Evolutionary conservation across 106 monocot genomes (phyloP), one percentile per base, ranked within the genome.

Genomic region (Xerophyta viscosa): DNA sequence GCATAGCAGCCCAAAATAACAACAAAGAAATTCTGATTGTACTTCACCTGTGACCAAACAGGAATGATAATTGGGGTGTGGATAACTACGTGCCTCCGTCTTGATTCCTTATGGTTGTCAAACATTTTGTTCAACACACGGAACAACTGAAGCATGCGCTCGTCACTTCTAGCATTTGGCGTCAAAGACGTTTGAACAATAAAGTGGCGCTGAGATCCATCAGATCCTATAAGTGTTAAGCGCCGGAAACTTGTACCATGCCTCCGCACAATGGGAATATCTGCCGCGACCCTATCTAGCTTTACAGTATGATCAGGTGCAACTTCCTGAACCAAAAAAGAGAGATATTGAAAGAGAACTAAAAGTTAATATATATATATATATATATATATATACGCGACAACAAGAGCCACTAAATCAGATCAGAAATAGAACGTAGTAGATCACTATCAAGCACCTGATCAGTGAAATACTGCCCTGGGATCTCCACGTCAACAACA

Each of bases 111-210:
- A 53, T 98, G 86, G 43, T 90, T 98, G 57, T 98, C 98, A 61
- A 98, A 98, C 86, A 98, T 80, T 63, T 62, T 90, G 56, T 98
- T 98, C 44, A 98, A 58, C 14, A 98, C 82, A 27, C 98, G 74
- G 27, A 98, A 98, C 7, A 98, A 73, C 54, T 98, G 98, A 11
- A 98, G 86, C 52, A 98, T 83, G 7, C 98, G 83, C 43, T 98
- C 98, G 69, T 98, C 98, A 66, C 98, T 98, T 64, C 98, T 86
- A 19, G 98, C 98, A 79, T 98, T 98, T 37, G 98, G 98, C 31
- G 98, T 98, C 30, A 98, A 59, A 24, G 98, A 98, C 22, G 98
- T 98, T 56, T 98, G 98, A 30, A 98, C 98, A 66, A 90, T 98
- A 36, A 98, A 98, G 71, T 98, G 98, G 20, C 79, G 78, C 64